A percentile compares a stretch with the other conserved stretches of the same genome.
These are phyloP conservation scores for Vitis rotundifolia DNA, from an alignment of 164 flowering plant genomes.

Conservation along the genomic window DNA sequence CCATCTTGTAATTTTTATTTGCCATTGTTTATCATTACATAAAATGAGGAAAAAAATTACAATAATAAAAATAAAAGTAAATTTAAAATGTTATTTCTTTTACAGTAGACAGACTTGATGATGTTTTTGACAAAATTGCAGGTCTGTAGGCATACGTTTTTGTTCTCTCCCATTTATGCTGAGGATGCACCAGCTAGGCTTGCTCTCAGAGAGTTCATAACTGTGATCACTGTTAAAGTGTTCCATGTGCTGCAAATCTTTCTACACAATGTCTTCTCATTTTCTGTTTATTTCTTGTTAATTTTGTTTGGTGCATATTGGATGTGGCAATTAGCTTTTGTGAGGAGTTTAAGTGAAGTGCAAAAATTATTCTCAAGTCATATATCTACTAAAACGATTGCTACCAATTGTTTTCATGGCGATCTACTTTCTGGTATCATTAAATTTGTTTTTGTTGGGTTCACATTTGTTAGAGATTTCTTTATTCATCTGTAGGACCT, in stretches of 20 bases:
- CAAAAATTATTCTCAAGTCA: not conserved
- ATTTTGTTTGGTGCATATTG: not conserved
- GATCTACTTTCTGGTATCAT: not conserved
- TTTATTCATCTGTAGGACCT: not conserved
- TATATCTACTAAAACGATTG: not conserved
- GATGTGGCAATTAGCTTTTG: not conserved
- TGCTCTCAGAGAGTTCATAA: not conserved
- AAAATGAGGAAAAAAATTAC: too few relatives aligned
- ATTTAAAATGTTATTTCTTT: too few relatives aligned
- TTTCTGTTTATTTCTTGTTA: not conserved
- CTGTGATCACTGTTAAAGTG: not conserved
- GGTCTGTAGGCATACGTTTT: not conserved
- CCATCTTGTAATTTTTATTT: too few relatives aligned
- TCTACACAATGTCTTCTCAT: not conserved
- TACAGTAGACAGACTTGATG: too few relatives aligned
- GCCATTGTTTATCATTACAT: too few relatives aligned
- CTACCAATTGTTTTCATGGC: not conserved
- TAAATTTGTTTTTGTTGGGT: not conserved
- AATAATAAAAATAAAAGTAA: too few relatives aligned
- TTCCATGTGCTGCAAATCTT: not conserved
- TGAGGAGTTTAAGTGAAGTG: not conserved
- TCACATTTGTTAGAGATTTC: not conserved
- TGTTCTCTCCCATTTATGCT: not conserved
- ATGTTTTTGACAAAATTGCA: not conserved
- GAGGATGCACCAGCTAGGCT: not conserved